Conservation (phyloP, 75 land plant species). For the Azolla pinnata region DNA sequence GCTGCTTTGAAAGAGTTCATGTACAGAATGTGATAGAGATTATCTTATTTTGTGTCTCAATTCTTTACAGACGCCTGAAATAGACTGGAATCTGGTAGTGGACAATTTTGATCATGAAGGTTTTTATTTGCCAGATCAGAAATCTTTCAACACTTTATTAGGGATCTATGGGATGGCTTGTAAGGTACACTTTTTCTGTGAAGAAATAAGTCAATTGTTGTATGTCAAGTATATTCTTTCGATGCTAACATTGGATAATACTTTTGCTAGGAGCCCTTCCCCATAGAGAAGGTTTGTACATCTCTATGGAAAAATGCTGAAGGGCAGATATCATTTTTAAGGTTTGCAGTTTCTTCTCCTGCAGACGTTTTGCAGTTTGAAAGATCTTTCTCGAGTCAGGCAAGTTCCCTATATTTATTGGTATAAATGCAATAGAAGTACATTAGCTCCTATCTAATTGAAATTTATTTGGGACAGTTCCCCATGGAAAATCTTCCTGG, state of each 20-base stretch:
- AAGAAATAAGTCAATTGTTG: too few species aligned
- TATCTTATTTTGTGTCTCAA: neutral
- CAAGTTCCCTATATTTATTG: neutral
- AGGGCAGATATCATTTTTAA: constrained; percentile 85
- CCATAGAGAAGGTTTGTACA: constrained; percentile 67
- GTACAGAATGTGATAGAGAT: neutral
- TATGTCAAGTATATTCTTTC: too few species aligned
- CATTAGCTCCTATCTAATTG: constrained; percentile 4
- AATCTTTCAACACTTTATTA: constrained; percentile 61
- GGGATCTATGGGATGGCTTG: constrained; percentile 51
- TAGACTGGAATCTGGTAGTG: constrained; percentile 59
- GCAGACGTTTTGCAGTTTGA: constrained; percentile 81
- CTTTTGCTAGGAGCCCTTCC: constrained; percentile 70
- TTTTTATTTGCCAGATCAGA: constrained; percentile 62
- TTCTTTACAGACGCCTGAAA: constrained; percentile 58
- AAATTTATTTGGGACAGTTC: constrained; percentile 23
- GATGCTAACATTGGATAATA: neutral
- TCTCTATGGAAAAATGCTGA: constrained; percentile 77
- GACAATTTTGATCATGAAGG: constrained; percentile 84
- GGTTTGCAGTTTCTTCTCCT: constrained; percentile 57
- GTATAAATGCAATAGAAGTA: neutral
- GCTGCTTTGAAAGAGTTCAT: neutral
- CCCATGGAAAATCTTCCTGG: constrained; percentile 24
- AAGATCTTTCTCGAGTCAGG: constrained; percentile 6
- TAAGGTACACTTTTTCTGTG: constrained; percentile 52